Evolutionary conservation across 768 basidiomycete species (phyloP).

Genomic region (Pluteus cervinus): DNA sequence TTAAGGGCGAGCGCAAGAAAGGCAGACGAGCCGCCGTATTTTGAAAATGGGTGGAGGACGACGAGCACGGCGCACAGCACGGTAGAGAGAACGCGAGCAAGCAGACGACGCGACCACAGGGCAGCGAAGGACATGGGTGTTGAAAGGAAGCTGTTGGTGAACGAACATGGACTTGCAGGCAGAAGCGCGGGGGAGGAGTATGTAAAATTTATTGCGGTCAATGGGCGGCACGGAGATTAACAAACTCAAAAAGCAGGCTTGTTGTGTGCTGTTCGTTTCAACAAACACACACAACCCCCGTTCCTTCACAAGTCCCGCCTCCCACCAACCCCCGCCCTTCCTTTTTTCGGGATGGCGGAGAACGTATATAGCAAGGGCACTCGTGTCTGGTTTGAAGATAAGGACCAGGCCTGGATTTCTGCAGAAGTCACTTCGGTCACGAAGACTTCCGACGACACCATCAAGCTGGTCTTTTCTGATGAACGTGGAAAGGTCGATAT

Average conservation of each 20-base stretch:
- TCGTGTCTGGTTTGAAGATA: slow-evolving; percentile 90
- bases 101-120: slow-evolving; percentile 20
- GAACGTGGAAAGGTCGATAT: slow-evolving; percentile 84
- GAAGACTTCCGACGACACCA: slow-evolving; percentile 61
- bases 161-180: too few species aligned
- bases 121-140: slow-evolving; percentile 1
- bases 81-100: slow-evolving; percentile 38
- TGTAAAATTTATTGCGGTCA: too few species aligned
- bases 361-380: slow-evolving; percentile 90
- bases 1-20: slow-evolving; percentile 35
- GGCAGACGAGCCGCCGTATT: slow-evolving; percentile 29
- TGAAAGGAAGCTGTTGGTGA: too few species aligned
- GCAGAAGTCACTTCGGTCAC: slow-evolving; percentile 70
- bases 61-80: slow-evolving; percentile 33
- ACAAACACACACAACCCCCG: too few species aligned
- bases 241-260: too few species aligned
- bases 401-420: slow-evolving; percentile 91
- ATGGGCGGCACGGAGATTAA: too few species aligned
- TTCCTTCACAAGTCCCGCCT: too few species aligned
- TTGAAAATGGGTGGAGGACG: slow-evolving; percentile 32
- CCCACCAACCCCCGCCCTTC: slow-evolving; percentile 7
- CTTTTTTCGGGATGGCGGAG: slow-evolving; percentile 60
- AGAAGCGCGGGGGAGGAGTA: too few species aligned
- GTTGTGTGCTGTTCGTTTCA: too few species aligned
- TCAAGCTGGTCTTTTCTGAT: slow-evolving; percentile 83